Percentiles rank a stretch among this genome's conserved stretches.
Conservation (phyloP, 805 yeast species). For the Candida coquimbonensis region DNA sequence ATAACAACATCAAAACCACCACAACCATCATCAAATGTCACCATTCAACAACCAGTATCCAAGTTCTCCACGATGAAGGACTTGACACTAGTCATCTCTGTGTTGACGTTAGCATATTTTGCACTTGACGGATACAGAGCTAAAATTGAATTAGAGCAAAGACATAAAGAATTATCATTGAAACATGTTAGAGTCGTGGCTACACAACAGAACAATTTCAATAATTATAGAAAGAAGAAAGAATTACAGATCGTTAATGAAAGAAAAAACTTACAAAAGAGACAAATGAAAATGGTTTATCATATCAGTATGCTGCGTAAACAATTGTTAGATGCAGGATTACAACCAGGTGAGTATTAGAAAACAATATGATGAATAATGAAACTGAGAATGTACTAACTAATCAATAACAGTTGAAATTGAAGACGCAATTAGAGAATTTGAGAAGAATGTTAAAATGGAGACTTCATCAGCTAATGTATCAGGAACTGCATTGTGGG, state of each 20-base stretch:
- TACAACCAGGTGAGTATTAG: slow-evolving; percentile 37
- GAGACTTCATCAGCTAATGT: slow-evolving; percentile 50
- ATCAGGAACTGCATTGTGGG: slow-evolving; percentile 52
- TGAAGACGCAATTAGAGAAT: slow-evolving; percentile 45
- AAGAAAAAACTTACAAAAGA: slow-evolving; percentile 38
- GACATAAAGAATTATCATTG: slow-evolving; percentile 26
- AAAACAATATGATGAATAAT: neutral
- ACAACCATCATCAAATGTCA: neutral
- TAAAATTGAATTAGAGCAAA: slow-evolving; percentile 30
- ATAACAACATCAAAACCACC: neutral
- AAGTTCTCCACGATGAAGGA: slow-evolving; percentile 27
- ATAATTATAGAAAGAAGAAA: slow-evolving; percentile 43
- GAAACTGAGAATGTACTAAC: slow-evolving; percentile 6
- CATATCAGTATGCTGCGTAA: slow-evolving; percentile 61
- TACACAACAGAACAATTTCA: slow-evolving; percentile 39
- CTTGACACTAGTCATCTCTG: slow-evolving; percentile 34
- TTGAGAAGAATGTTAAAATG: slow-evolving; percentile 51
- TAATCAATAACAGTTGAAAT: slow-evolving; percentile 29
- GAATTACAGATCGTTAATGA: slow-evolving; percentile 48
- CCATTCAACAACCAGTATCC: slow-evolving; percentile 2
- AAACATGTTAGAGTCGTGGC: slow-evolving; percentile 27
- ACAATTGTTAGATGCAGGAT: slow-evolving; percentile 50
- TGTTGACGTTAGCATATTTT: slow-evolving; percentile 37
- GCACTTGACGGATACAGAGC: slow-evolving; percentile 45
- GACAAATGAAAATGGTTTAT: slow-evolving; percentile 53